Evolutionary conservation across 2,329 filamentous ascomycete species (phyloP).

Genomic region (Capronia americana): DNA sequence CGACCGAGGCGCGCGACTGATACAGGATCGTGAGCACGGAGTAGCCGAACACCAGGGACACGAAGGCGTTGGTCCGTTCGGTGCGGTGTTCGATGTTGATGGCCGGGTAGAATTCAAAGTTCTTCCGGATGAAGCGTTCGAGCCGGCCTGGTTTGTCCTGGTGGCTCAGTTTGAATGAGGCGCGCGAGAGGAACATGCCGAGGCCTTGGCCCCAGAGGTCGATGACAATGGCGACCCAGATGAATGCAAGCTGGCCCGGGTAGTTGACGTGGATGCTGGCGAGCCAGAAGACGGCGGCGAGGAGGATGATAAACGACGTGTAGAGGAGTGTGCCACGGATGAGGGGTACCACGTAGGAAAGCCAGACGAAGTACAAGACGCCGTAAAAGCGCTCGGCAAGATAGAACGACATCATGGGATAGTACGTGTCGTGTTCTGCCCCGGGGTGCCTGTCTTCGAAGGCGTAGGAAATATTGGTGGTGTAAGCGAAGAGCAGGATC

Average conservation of each 20-base stretch:
- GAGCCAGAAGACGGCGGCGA: conserved; percentile 14
- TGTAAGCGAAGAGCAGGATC: conserved; percentile 17
- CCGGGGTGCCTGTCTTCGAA: conserved; percentile 14
- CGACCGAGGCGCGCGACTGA: conserved; percentile 11
- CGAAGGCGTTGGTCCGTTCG: conserved; percentile 21
- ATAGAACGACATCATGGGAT: conserved; percentile 20
- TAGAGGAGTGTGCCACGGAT: conserved; percentile 16
- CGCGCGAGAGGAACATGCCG: conserved; percentile 22
- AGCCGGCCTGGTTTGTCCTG: neutral
- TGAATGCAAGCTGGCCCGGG: conserved; percentile 12
- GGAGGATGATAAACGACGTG: conserved; percentile 17
- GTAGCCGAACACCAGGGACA: conserved; percentile 18
- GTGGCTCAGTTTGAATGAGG: neutral
- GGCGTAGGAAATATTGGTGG: conserved; percentile 19
- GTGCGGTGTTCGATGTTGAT: conserved; percentile 23
- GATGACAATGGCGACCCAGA: conserved; percentile 20
- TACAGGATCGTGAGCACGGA: conserved; percentile 16
- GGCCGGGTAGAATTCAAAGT: conserved; percentile 20
- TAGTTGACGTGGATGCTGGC: conserved; percentile 16
- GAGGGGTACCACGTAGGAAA: conserved; percentile 17
- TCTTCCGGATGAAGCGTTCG: conserved; percentile 13
- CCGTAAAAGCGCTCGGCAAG: conserved; percentile 16
- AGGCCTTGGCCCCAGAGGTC: conserved; percentile 19
- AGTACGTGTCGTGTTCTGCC: conserved; percentile 9
- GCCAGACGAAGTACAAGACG: conserved; percentile 15